Evolutionary conservation across 179 eudicot species (phyloP).

Genomic region (Carnegiea gigantea): DNA sequence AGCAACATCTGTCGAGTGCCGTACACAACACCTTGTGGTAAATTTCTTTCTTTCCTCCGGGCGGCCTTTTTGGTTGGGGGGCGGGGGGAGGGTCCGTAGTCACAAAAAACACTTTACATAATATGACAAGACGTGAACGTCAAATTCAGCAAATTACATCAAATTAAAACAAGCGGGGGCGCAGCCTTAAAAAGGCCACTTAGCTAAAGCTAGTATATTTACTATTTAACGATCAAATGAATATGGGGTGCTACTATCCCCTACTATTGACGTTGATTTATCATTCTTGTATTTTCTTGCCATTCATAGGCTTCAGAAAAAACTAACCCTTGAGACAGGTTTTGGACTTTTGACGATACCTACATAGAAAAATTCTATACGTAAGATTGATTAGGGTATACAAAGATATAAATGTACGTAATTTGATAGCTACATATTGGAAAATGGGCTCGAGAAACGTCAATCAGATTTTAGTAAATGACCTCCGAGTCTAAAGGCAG

Average conservation of each 20-base stretch:
- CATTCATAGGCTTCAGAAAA: background rate
- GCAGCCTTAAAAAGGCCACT: background rate
- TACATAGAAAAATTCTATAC: background rate
- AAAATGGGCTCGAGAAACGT: too few species aligned
- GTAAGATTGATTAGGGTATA: background rate
- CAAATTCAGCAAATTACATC: background rate
- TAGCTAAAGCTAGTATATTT: background rate
- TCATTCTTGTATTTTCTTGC: background rate
- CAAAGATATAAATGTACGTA: too few species aligned
- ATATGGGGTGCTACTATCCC: background rate
- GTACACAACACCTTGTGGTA: too few species aligned
- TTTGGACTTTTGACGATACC: background rate
- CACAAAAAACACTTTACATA: too few species aligned
- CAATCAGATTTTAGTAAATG: too few species aligned
- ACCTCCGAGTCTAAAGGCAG: too few species aligned
- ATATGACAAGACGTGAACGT: too few species aligned
- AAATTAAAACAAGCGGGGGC: background rate
- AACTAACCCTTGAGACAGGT: background rate
- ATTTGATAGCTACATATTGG: too few species aligned
- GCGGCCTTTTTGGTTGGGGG: too few species aligned
- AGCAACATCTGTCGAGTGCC: too few species aligned
- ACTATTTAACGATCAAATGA: background rate
- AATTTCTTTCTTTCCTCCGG: too few species aligned
- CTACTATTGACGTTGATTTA: background rate
- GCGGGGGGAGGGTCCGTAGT: too few species aligned